Evolutionary conservation across 305 asterid genomes (phyloP).

Genomic region (Fraxinus albicans): DNA sequence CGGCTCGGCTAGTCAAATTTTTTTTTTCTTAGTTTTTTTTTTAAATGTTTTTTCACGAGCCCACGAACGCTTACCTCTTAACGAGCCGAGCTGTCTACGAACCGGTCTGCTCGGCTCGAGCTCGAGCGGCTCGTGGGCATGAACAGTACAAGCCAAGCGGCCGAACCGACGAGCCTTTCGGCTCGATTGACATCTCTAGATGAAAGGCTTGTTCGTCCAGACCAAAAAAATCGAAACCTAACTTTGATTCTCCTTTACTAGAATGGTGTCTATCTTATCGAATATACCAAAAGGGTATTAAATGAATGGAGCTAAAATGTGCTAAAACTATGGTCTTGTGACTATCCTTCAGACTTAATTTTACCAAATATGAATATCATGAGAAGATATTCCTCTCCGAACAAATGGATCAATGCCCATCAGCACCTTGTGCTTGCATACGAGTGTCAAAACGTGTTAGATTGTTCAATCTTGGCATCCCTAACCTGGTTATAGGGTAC

Average conservation of each 20-base stretch:
- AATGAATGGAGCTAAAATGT: neutral
- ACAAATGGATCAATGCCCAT: neutral
- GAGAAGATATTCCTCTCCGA: neutral
- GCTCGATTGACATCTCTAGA: no score
- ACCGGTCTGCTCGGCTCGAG: no score
- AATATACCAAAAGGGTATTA: neutral
- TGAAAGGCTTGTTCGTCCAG: no score
- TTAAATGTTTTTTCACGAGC: no score
- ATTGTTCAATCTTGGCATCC: neutral
- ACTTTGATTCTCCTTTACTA: neutral
- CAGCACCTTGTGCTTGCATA: neutral
- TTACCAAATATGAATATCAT: neutral
- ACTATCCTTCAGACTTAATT: neutral
- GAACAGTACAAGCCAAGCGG: no score
- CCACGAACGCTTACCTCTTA: no score
- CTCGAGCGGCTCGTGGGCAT: no score
- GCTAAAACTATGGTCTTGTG: neutral
- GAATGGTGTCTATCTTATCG: neutral
- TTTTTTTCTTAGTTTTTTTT: no score
- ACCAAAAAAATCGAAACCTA: neutral
- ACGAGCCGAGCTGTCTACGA: no score
- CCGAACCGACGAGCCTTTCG: no score
- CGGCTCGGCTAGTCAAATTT: no score
- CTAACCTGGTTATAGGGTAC: neutral
- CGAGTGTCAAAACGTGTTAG: neutral